Evolutionary conservation across 2,329 filamentous ascomycete species (phyloP), one percentile per base, ranked within the genome.

Genomic region (Ambrosiella xylebori): DNA sequence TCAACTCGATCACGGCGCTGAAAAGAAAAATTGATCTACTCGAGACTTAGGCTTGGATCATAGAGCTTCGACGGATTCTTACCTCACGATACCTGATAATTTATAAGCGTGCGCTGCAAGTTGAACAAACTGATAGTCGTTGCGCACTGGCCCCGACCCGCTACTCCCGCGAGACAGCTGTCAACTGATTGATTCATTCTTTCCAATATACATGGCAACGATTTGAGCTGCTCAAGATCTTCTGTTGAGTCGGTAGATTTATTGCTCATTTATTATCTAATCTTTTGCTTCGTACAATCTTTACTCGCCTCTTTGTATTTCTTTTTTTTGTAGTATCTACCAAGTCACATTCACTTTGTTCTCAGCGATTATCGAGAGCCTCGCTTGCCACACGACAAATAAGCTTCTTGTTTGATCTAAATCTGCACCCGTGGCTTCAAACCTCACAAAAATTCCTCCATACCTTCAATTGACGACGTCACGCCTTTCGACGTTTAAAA

Each of bases 101-200:
- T 19, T 13, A 19, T 15, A 35, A 8, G n/a, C 44, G 44, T 15
- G n/a, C 44, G 44, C 44, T 47, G n/a, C 13, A 47, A 47, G 19
- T 47, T 17, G 19, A 47, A 17, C 44, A 47, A 17, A 51, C 19
- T 51, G 19, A 36, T 11, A 51, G 47, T 51, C 27, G 47, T 35
- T 51, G 47, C 47, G 47, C 47, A 51, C 47, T 51, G 47, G 47
- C 47, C 47, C 47, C 47, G 47, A 36, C 47, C 47, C 47, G 47
- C 27, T 35, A n/a, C 47, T 51, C 47, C 47, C 47, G 47, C 27
- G 13, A 51, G 47, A 27, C 17, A 19, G 47, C 47, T 36, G 47
- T 51, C 15, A 11, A 11, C 47, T 19, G 47, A 51, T 36, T 36
- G 47, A 51, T 51, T 35, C 47, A 51, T 11, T n/a, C n/a, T 47